Evolutionary conservation across 2,329 filamentous ascomycete genomes (phyloP), one percentile per base, ranked within the genome.

Genomic region (Botryotinia convoluta): DNA sequence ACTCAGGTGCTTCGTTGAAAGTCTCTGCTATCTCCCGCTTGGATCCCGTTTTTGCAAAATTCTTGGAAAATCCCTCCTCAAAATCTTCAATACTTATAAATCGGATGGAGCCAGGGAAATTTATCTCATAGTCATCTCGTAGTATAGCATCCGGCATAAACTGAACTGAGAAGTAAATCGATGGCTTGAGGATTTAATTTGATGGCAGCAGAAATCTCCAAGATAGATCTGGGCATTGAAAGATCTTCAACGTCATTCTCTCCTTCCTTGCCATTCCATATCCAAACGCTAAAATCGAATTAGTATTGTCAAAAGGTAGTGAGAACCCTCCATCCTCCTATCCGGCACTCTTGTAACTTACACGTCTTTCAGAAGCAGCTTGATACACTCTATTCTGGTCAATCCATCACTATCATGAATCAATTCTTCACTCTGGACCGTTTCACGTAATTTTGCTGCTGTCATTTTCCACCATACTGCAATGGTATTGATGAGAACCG

Each of bases 41-140:
- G 3, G n/a, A 45, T 45, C 10, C 7, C 18, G 32, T 32, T 4
- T 7, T 44, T 45, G 16, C 18, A 35, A 48, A 32, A n/a, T 16
- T 51, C 10, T 48, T 1, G 62, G 29, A 1, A 6, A 48, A 22
- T 48, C 10, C 62, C 22, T 26, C 4, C 3, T 3, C 14, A 16
- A 37, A 65, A 6, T 65, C 42, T 20, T 14, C 20, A 20, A 7
- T 7, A 16, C 29, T 26, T 18, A 35, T 26, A 9, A 26, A 8
- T 35, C 35, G 8, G 44, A 9, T 42, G 14, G 42, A 35, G 22
- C 26, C 20, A 7, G 29, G 20, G 8, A 35, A 48, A 1, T 8
- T 0, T 35, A 22, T 35, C 45, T 18, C 2, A 10, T 14, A 1
- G 1, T 45, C 1, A 3, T 2, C 1, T 10, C n/a, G 18, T 44